Evolutionary conservation across 257 asterid species (phyloP).

Genomic region (Plantago major): DNA sequence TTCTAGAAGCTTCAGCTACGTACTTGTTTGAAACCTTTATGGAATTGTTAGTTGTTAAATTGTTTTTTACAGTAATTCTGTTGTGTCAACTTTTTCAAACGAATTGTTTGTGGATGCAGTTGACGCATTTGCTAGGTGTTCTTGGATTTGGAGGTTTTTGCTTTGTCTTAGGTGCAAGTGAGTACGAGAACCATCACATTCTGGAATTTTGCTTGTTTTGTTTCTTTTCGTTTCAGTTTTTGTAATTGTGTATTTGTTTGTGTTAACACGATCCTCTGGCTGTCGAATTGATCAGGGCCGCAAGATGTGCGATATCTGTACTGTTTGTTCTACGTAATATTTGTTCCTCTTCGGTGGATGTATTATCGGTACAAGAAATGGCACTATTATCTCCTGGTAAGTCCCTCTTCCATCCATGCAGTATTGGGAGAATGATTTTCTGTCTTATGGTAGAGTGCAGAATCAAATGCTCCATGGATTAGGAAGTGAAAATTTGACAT

Average conservation of each 20-base stretch:
- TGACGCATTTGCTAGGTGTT: slow-evolving; percentile 87
- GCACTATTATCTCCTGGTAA: slow-evolving; percentile 98
- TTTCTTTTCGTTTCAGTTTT: slow-evolving; percentile 3
- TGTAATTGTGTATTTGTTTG: background rate
- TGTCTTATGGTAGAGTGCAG: slow-evolving; percentile 7
- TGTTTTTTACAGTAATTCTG: slow-evolving; percentile 5
- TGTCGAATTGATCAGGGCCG: slow-evolving; percentile 65
- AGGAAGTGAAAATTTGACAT: background rate
- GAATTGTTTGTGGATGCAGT: slow-evolving; percentile 41
- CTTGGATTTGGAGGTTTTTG: slow-evolving; percentile 95
- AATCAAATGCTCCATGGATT: background rate
- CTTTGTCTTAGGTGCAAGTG: slow-evolving; percentile 95
- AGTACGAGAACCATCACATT: slow-evolving; percentile 24
- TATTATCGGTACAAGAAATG: slow-evolving; percentile 95
- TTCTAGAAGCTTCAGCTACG: background rate
- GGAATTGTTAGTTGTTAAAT: background rate
- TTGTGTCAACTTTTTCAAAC: slow-evolving; percentile 15
- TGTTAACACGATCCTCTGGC: slow-evolving; percentile 16
- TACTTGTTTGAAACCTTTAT: background rate
- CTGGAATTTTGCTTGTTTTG: background rate
- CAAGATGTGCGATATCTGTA: slow-evolving; percentile 83
- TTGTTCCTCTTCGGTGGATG: slow-evolving; percentile 98
- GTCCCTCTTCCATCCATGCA: slow-evolving; percentile 17
- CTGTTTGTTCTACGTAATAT: slow-evolving; percentile 74
- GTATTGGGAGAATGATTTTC: background rate